Conservation (phyloP, 2,329 filamentous ascomycete species). For the Beauveria bassiana region DNA sequence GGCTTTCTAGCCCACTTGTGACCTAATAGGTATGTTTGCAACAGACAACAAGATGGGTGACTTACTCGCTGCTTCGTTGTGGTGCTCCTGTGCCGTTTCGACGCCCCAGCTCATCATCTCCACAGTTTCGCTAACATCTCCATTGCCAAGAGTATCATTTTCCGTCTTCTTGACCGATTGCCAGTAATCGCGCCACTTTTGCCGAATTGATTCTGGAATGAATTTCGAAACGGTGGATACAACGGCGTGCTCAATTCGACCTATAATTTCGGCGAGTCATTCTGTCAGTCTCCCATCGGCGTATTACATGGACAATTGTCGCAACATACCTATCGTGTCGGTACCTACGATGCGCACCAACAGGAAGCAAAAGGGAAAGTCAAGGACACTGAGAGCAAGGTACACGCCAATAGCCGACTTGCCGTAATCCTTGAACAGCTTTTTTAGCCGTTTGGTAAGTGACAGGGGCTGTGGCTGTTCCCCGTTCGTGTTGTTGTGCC, state of each 20-base stretch:
- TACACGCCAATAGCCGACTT: slow-evolving; percentile 94
- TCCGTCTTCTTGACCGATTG: slow-evolving; percentile 39
- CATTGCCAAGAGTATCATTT: slow-evolving; percentile 33
- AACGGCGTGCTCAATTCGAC: slow-evolving; percentile 58
- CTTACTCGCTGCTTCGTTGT: slow-evolving; percentile 67
- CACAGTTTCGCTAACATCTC: slow-evolving; percentile 36
- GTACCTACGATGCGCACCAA: slow-evolving; percentile 76
- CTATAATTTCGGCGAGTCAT: slow-evolving; percentile 24
- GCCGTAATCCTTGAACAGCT: slow-evolving; percentile 85
- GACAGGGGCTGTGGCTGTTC: slow-evolving; percentile 30
- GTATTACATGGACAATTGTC: neutral
- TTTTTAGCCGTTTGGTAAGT: slow-evolving; percentile 66
- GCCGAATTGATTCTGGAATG: slow-evolving; percentile 52
- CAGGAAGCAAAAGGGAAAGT: slow-evolving; percentile 93
- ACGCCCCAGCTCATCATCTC: slow-evolving; percentile 54
- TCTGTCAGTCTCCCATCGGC: neutral
- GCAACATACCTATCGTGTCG: slow-evolving; percentile 65
- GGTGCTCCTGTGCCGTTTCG: slow-evolving; percentile 52
- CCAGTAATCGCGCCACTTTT: slow-evolving; percentile 43
- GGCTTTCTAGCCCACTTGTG: neutral
- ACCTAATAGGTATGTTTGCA: neutral
- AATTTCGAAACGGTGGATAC: slow-evolving; percentile 50
- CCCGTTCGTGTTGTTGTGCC: slow-evolving; percentile 19
- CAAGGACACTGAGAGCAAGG: slow-evolving; percentile 69
- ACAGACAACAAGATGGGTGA: slow-evolving; percentile 20